Evolutionary conservation across 305 asterid species (phyloP).

Genomic region (Withania somnifera): DNA sequence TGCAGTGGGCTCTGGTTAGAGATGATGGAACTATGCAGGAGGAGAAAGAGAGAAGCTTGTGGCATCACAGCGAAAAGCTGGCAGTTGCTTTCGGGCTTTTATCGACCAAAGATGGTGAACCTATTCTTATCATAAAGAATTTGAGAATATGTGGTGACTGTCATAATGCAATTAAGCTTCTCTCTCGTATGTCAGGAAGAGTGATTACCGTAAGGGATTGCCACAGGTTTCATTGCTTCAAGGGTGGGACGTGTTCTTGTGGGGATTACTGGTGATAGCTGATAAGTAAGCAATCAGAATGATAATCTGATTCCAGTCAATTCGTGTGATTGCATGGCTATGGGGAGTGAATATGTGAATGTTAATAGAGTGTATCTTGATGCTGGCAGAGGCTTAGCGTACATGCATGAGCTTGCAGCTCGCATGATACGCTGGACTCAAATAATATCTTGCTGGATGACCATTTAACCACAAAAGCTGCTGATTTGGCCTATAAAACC

Average conservation of each 20-base stretch:
- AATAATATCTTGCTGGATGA: conserved; percentile 68
- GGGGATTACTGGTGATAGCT: conserved; percentile 52
- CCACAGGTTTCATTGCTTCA: conserved; percentile 60
- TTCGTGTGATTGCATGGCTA: not conserved
- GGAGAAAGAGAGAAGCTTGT: conserved; percentile 29
- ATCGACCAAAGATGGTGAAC: conserved; percentile 20
- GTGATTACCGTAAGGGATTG: conserved; percentile 28
- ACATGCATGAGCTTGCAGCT: conserved; percentile 79
- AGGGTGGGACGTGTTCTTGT: conserved; percentile 52
- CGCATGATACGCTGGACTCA: conserved; percentile 82
- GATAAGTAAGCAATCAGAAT: not conserved
- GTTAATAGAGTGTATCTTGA: not conserved
- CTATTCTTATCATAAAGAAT: conserved; percentile 53
- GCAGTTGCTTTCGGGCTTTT: conserved; percentile 59
- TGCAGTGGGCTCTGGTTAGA: conserved; percentile 28
- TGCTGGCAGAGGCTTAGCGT: conserved; percentile 73
- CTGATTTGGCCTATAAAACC: conserved; percentile 88
- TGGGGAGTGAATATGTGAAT: not conserved
- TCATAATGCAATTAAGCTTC: conserved; percentile 45
- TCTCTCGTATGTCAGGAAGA: conserved; percentile 29
- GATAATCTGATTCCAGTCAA: not conserved
- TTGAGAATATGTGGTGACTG: conserved; percentile 65
- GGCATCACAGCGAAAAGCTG: conserved; percentile 67
- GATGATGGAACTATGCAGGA: conserved; percentile 29
- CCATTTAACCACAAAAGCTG: conserved; percentile 61